Percentiles rank a stretch among this genome's conserved stretches.
These are phyloP conservation scores for Vanilla planifolia DNA, from an alignment of 106 monocot genomes.

Conservation along the genomic window DNA sequence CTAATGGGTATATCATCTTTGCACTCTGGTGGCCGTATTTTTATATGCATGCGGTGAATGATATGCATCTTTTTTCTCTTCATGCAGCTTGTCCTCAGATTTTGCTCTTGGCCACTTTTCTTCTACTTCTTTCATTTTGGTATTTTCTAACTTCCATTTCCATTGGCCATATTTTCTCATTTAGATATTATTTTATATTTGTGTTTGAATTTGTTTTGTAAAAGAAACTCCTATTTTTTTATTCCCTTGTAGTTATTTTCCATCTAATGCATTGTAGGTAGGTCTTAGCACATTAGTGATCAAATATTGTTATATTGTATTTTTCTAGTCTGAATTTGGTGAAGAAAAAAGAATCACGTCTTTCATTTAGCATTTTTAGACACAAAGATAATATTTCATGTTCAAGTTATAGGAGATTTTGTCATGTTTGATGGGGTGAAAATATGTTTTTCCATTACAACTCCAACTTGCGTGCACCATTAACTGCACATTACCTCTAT, in stretches of 20 bases:
- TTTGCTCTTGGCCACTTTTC: constrained; percentile 84
- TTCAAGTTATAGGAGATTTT: not conserved
- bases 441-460: too few species aligned
- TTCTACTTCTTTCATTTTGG: constrained; percentile 94
- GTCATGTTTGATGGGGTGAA: too few species aligned
- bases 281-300: not conserved
- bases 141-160: constrained; percentile 18
- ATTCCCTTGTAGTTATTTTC: not conserved
- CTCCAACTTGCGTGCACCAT: too few species aligned
- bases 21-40: not conserved
- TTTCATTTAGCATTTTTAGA: not conserved
- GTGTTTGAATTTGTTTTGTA: not conserved
- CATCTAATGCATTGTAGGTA: not conserved
- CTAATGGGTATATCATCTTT: constrained; percentile 71
- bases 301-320: not conserved
- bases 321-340: not conserved
- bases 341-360: not conserved
- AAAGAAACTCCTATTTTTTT: not conserved
- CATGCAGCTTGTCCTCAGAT: constrained; percentile 89
- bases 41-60: not conserved
- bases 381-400: not conserved
- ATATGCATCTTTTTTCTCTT: not conserved
- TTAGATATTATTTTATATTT: not conserved
- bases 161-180: not conserved
- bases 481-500: too few species aligned